Evolutionary conservation across 768 basidiomycete species (phyloP).

Genomic region (Leccinum incarnatum): DNA sequence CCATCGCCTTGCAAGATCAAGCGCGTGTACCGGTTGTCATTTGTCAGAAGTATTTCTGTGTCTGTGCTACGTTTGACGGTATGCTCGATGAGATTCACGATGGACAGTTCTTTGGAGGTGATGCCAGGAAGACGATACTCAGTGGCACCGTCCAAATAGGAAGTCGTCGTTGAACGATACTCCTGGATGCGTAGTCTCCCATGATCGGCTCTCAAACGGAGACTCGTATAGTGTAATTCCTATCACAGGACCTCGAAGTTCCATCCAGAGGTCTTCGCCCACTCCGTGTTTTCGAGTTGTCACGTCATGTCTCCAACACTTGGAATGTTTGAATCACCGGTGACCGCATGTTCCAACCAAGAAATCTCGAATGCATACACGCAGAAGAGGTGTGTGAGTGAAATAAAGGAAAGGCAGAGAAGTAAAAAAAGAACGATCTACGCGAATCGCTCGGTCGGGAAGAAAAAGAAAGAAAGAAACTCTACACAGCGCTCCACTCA

Average conservation of each 20-base stretch:
- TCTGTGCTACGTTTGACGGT: background rate
- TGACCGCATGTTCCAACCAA: background rate
- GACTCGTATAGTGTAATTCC: no score
- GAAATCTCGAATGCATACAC: background rate
- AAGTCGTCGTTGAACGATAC: background rate
- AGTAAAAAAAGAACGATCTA: background rate
- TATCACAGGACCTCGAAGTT: background rate
- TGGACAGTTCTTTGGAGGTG: background rate
- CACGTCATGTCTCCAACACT: background rate
- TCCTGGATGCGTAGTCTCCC: background rate
- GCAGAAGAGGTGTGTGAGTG: background rate
- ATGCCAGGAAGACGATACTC: background rate
- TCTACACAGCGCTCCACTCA: background rate
- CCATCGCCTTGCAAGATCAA: no score
- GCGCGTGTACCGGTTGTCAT: no score
- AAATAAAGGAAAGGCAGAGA: background rate
- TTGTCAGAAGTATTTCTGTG: background rate
- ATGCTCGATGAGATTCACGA: background rate
- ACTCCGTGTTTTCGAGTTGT: background rate
- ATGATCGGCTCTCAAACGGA: no score
- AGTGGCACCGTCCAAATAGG: background rate
- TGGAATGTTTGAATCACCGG: background rate
- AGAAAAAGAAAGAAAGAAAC: background rate
- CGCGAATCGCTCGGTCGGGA: background rate
- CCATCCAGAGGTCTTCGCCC: background rate